These are phyloP conservation scores for Ogataea paraovalis DNA, from an alignment of 805 yeast species.

Conservation along the genomic window DNA sequence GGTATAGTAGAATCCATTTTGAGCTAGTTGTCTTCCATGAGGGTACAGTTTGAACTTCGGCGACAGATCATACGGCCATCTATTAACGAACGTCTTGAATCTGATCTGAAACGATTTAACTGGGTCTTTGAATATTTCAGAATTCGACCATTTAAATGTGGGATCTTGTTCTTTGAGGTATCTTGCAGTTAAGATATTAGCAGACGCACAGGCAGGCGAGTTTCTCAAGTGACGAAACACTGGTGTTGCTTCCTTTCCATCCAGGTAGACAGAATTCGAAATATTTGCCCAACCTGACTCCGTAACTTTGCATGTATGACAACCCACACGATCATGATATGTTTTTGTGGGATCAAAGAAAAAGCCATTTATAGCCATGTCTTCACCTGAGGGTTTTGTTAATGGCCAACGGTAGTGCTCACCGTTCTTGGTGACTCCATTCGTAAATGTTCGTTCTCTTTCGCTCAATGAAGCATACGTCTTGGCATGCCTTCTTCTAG, in stretches of 20 bases:
- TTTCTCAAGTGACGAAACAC: conserved; percentile 20
- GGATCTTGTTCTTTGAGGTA: conserved; percentile 9
- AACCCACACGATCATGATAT: conserved; percentile 48
- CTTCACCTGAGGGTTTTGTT: conserved; percentile 15
- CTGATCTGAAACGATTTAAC: conserved; percentile 32
- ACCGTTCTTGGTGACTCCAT: conserved; percentile 18
- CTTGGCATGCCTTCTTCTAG: conserved; percentile 5
- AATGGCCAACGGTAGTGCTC: conserved; percentile 32
- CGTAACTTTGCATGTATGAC: conserved; percentile 54
- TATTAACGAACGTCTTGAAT: conserved; percentile 35
- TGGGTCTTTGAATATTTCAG: conserved; percentile 34
- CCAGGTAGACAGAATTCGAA: conserved; percentile 1
- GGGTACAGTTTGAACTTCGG: conserved; percentile 23
- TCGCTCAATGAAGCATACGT: conserved; percentile 12
- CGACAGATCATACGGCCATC: conserved; percentile 42
- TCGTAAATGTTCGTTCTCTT: conserved; percentile 17
- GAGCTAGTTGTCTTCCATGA: conserved; percentile 44
- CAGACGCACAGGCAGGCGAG: conserved; percentile 26
- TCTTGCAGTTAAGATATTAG: conserved; percentile 17
- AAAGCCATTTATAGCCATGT: conserved; percentile 57
- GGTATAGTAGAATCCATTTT: conserved; percentile 61
- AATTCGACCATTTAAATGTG: conserved; percentile 17
- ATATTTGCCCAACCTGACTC: conserved; percentile 50
- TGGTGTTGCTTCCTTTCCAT: conserved; percentile 16
- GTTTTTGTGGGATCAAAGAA: conserved; percentile 49